These are phyloP conservation scores for Fusarium anthophilum DNA, from an alignment of 2,329 filamentous ascomycete genomes.

Conservation along the genomic window DNA sequence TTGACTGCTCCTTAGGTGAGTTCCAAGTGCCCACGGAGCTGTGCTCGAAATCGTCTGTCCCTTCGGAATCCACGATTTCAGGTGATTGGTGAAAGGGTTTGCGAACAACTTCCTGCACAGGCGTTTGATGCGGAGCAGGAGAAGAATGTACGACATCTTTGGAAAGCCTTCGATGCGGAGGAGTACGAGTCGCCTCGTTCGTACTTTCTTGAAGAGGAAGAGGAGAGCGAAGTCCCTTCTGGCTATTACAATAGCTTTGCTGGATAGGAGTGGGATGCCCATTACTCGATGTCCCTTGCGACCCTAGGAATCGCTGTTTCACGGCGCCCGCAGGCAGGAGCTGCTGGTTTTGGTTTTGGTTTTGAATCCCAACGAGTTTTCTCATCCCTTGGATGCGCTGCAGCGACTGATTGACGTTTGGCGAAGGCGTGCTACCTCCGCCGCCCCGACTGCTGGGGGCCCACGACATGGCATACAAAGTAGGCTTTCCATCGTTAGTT, in stretches of 20 bases:
- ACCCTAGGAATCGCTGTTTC: background rate
- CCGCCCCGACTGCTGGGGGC: background rate
- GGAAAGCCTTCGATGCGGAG: background rate
- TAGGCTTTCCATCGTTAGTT: background rate
- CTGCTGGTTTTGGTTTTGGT: background rate
- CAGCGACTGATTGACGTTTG: constrained; percentile 11
- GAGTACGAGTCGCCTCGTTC: background rate
- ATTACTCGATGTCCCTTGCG: background rate
- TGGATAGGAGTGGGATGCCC: background rate
- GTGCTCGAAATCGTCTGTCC: background rate
- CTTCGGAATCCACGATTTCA: background rate
- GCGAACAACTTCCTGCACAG: background rate
- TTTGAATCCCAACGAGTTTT: background rate
- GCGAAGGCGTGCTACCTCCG: background rate
- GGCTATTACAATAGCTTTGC: background rate
- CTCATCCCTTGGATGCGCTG: background rate
- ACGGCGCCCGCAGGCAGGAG: constrained; percentile 4
- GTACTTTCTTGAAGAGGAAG: background rate
- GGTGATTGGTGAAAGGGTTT: background rate
- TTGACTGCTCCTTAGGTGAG: background rate
- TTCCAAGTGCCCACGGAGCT: constrained; percentile 8
- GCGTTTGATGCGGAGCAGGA: background rate
- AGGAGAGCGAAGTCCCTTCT: background rate
- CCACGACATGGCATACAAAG: background rate
- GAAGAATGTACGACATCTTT: background rate